Base-by-base conservation (phyloP, 306 rosid genomes). In the Parietaria judaica region DNA sequence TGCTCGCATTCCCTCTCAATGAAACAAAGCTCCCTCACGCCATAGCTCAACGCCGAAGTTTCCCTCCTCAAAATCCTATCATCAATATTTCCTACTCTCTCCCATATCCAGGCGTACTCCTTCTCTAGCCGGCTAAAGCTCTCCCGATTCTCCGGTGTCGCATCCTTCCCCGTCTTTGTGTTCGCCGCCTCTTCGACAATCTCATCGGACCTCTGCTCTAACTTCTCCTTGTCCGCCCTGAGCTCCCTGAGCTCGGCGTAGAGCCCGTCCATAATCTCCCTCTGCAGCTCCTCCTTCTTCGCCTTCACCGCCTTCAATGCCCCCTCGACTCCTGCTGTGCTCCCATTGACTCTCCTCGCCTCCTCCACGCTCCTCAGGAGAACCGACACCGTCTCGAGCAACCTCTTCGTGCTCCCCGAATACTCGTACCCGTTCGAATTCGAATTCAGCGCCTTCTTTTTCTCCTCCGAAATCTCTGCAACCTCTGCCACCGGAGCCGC, bases 1-100 rank as follows among this genome's bases (percentile, higher is more conserved):
- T 78, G 79, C 64, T 78, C 84, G 16, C 96, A 87, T 65, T 91
- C 96, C 79, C 86, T 84, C 81, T 91, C 92, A 49, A 91, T 81
- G 67, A 81, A 91, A 65, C 72, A 57, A 51, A 91, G 74, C 63
- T 91, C 96, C 77, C 88, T 83, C 34, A 77, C 89, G 63, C 92
- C 98, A 56, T 59, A 83, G 63, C 95, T 88, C 76, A 87, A 62
- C 6, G 95, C 95, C 36, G 51, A 53, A 0, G 83, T 87, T 80
- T 91, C 98, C 66, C 64, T 72, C 83, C 83, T 78, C 53, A 61
- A 64, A 68, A 85, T 78, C 65, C 3, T 47, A 56, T 83, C 95
- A 72, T 67, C 95, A 61, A 88, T 70, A 34, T 85, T 83, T 54
- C 80, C 80, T 16, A 80, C 69, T 55, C 59, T 76, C 70, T 78